A percentile compares a stretch with the other conserved stretches of the same genome.
Conservation (phyloP, 2,329 filamentous ascomycete genomes). For the Geosmithia morbida region DNA sequence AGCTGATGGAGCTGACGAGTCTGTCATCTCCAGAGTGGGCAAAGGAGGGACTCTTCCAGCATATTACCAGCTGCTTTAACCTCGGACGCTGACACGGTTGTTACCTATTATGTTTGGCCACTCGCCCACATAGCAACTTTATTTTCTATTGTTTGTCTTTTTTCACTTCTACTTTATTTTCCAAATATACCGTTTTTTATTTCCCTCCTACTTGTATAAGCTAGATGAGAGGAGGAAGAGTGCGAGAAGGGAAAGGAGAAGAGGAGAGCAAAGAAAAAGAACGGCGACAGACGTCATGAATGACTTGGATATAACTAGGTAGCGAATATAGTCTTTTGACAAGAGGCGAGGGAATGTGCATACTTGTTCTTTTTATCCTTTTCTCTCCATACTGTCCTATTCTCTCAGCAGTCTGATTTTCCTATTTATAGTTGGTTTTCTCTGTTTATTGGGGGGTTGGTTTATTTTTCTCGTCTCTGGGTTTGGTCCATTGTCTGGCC, state of each 20-base stretch:
- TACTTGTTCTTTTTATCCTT: not conserved
- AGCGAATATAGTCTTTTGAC: not conserved
- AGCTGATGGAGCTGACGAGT: conserved; percentile 50
- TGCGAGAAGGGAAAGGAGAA: not conserved
- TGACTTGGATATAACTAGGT: not conserved
- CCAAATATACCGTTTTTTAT: not conserved
- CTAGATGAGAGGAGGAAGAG: not conserved
- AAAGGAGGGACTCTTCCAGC: conserved; percentile 51
- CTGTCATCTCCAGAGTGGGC: conserved; percentile 48
- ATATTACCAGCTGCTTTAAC: conserved; percentile 44
- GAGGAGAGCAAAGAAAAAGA: not conserved
- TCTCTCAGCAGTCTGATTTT: not conserved
- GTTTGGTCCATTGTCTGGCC: not conserved
- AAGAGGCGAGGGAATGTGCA: not conserved
- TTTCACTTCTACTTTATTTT: not conserved
- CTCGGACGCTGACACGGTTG: conserved; percentile 28
- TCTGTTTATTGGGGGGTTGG: too few relatives aligned
- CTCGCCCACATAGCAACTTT: not conserved
- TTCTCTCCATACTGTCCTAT: not conserved
- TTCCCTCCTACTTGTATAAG: conserved; percentile 18
- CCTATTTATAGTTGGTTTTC: not conserved
- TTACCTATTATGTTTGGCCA: not conserved
- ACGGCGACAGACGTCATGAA: not conserved
- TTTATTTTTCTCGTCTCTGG: not conserved
- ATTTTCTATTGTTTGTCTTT: not conserved